phyloP scores from a whole-genome alignment of 2,329 filamentous ascomycete species.

The Erysiphe pisi region DNA sequence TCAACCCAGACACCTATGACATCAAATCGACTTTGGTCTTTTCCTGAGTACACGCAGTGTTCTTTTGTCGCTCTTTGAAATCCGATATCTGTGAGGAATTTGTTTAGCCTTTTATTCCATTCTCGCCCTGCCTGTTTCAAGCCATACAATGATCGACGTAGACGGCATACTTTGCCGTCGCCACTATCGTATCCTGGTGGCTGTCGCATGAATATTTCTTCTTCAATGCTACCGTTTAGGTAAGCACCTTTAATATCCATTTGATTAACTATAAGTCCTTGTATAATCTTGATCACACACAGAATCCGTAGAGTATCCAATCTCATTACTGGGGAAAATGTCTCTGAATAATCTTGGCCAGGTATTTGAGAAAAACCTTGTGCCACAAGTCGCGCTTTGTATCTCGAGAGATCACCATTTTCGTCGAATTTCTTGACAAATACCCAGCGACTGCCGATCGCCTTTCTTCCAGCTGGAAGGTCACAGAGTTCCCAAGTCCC shows the following conservation, averaged over 20 bases:
- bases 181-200: not conserved
- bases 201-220: slow-evolving; percentile 21
- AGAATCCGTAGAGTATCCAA: not conserved
- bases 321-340: not conserved
- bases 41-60: not conserved
- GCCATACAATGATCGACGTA: not conserved
- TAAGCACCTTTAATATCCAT: slow-evolving; percentile 19
- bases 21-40: not conserved
- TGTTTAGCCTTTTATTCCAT: not conserved
- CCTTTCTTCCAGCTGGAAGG: not conserved
- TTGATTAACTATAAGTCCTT: not conserved
- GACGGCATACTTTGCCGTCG: not conserved
- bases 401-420: not conserved
- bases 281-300: not conserved
- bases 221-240: not conserved
- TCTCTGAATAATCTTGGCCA: not conserved
- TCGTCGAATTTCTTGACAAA: not conserved
- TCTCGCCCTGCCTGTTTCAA: not conserved
- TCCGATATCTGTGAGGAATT: not conserved
- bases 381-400: no score
- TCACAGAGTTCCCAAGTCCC: not conserved
- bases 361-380: not conserved
- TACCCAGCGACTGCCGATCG: not conserved
- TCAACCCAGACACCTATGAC: not conserved
- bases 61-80: not conserved